Base-by-base conservation (phyloP, 208 protist genomes). In the Blechomonas ayalai region DNA sequence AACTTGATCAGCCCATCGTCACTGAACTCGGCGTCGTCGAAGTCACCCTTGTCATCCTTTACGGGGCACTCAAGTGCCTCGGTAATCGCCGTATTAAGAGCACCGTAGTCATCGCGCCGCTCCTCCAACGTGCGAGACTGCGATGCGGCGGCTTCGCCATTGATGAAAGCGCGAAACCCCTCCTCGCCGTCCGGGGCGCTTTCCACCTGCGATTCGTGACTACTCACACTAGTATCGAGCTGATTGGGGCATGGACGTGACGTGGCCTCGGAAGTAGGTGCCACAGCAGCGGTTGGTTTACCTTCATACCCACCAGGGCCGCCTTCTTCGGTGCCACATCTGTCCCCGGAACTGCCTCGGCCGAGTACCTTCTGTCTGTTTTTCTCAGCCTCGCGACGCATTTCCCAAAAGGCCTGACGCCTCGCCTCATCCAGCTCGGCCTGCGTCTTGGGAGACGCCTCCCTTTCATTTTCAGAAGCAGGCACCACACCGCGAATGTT, bases 331-430 rank as follows among this genome's bases (percentile, higher is more conserved):
- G 23, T 22, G 37, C 2, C 2, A 20, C 13, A 32, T 16, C 34
- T 10, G 10, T n/a, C 16, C 20, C 20, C 29, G 20, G 29, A 23
- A 6, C 2, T 51, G 20, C 71, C 67, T 10, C 70, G 36, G n/a
- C 62, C 81, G 34, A 85, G 50, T 36, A 80, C 67, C 32, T 77
- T 70, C n/a, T 55, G 52, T 41, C 74, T 82, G 63, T 95, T 95
- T 44, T 84, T 58, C 35, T 88, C 71, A 1, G 82, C 80, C 51
- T 88, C 82, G 10, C 67, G 65, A 3, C 84, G 70, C 82, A 95
- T 93, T 58, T 95, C 70, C 89, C 84, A 95, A 50, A 79, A 95
- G 4, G 81, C 80, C 27, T 78, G 55, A 16, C 70, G 55, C 19
- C 82, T 61, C 19, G 82, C 82, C 33, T 79, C 77, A 33, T 83